phyloP scores from a whole-genome alignment of 2,329 filamentous ascomycete species.

The Drechslerella dactyloides region DNA sequence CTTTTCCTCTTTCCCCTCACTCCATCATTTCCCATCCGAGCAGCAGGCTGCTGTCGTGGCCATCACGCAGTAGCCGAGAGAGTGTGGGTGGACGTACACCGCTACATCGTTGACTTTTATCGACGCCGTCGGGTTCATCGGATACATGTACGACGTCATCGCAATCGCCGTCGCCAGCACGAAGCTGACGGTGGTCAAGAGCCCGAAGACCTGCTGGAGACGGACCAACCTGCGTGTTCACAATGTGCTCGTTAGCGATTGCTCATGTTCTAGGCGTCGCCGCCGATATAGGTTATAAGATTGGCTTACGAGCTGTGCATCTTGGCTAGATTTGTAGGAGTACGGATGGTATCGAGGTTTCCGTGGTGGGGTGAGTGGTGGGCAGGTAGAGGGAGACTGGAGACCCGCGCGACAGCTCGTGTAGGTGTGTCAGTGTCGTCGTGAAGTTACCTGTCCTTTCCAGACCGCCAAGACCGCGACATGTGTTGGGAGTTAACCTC shows the following conservation, averaged over 20 bases:
- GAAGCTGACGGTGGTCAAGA: conserved; percentile 94
- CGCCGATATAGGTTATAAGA: neutral
- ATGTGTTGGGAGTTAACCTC: conserved; percentile 22
- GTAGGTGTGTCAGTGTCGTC: conserved; percentile 5
- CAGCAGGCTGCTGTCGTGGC: no score
- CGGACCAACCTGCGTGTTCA: conserved; percentile 72
- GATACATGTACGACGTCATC: conserved; percentile 73
- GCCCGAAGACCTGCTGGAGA: conserved; percentile 90
- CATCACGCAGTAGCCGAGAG: no score
- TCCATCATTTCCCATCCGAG: no score
- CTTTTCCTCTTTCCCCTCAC: neutral
- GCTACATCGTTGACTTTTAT: conserved; percentile 78
- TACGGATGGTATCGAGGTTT: conserved; percentile 2
- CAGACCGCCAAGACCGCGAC: conserved; percentile 25
- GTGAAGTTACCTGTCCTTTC: conserved; percentile 46
- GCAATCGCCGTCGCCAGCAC: conserved; percentile 80
- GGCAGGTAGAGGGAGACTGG: conserved; percentile 6
- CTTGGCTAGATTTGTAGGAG: conserved; percentile 15
- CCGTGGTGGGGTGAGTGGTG: conserved; percentile 10
- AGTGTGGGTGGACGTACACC: conserved; percentile 68
- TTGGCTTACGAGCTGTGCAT: conserved; percentile 50
- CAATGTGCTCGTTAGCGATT: conserved; percentile 2
- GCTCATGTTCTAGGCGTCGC: neutral
- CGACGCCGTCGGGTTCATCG: conserved; percentile 69
- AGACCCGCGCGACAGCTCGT: conserved; percentile 27